Evolutionary conservation across 1,284 basidiomycete species (phyloP).

Genomic region (Marasmius oreades): DNA sequence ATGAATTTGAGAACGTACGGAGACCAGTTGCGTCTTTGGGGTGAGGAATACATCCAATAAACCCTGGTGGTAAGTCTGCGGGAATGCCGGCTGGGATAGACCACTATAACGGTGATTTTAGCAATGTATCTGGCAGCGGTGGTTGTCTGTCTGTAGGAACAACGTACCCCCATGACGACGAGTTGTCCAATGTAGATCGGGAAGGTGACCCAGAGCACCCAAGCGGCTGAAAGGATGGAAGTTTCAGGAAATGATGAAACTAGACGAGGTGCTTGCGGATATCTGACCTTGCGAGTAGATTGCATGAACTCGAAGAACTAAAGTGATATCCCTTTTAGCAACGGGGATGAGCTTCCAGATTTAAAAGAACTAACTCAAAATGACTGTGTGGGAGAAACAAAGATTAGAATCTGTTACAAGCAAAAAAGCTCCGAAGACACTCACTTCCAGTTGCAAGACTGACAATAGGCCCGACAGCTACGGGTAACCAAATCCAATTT

Average conservation of each 20-base stretch:
- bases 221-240: not conserved
- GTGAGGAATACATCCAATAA: not conserved
- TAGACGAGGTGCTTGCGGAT: not conserved
- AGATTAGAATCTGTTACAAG: not conserved
- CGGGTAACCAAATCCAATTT: not conserved
- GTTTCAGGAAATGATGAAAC: not conserved
- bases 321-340: not conserved
- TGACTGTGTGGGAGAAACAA: not conserved
- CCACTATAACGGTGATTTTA: not conserved
- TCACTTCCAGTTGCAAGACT: not conserved
- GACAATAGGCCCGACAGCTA: not conserved
- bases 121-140: not conserved
- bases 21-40: not conserved
- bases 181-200: not conserved
- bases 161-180: not conserved
- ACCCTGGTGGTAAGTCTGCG: not conserved
- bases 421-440: too few species aligned
- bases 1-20: not conserved
- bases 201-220: not conserved
- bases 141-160: not conserved
- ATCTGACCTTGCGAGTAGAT: not conserved
- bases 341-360: not conserved
- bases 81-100: not conserved
- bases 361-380: not conserved
- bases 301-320: not conserved